phyloP scores from a whole-genome alignment of 768 basidiomycete species.

The Arthromyces matolae region DNA sequence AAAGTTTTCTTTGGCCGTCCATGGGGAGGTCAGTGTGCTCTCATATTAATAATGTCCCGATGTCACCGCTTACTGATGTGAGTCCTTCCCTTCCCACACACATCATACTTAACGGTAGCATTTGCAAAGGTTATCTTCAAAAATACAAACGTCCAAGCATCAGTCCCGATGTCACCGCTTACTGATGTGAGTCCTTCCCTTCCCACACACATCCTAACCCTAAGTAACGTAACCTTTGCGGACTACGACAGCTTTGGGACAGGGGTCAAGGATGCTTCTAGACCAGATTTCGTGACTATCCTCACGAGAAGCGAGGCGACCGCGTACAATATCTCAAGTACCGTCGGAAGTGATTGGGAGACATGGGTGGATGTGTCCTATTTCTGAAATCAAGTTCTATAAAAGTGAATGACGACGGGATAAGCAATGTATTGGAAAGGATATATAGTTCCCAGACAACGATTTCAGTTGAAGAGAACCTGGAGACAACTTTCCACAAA shows the following conservation, averaged over 20 bases:
- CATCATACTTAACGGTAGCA: constrained; percentile 20
- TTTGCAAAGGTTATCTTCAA: constrained; percentile 49
- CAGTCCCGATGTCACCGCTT: constrained; percentile 35
- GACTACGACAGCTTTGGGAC: constrained; percentile 8
- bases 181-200: constrained; percentile 15
- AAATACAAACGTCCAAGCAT: constrained; percentile 37
- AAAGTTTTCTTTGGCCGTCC: constrained; percentile 41
- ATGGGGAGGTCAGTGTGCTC: no score
- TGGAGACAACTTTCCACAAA: no score
- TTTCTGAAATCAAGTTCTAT: no score
- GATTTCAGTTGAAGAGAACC: no score
- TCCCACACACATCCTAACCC: constrained; percentile 6
- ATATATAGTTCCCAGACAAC: no score
- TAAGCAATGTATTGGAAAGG: no score
- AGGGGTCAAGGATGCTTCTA: constrained; percentile 7
- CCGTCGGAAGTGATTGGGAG: constrained; percentile 43
- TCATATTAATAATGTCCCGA: no score
- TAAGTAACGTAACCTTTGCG: constrained; percentile 4
- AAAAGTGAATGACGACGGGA: no score
- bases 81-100: constrained; percentile 10
- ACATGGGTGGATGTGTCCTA: constrained; percentile 44
- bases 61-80: no score
- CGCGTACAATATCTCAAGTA: constrained; percentile 37
- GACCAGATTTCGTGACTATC: constrained; percentile 38
- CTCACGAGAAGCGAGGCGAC: constrained; percentile 35